phyloP scores from a whole-genome alignment of 2,329 filamentous ascomycete species.

The Colletotrichum sp. region DNA sequence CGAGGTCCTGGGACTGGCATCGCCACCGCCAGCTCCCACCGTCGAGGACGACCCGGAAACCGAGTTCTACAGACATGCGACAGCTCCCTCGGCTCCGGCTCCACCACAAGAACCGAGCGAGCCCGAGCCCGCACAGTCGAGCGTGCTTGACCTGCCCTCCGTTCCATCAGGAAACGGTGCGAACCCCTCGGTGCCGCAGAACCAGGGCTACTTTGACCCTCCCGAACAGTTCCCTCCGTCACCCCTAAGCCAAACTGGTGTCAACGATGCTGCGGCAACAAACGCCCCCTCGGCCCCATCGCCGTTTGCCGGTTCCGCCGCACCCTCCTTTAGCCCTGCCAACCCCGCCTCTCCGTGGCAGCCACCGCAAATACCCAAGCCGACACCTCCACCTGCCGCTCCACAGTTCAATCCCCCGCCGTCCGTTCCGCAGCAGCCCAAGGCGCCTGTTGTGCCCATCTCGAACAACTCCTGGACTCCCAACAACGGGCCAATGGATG shows the following conservation, averaged over 20 bases:
- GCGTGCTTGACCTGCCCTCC: constrained; percentile 17
- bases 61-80: constrained; percentile 23
- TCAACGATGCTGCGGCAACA: constrained; percentile 25
- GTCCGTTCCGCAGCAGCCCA: constrained; percentile 9
- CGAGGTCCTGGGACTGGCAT: constrained; percentile 61
- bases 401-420: constrained; percentile 24
- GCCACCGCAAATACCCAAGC: constrained; percentile 3
- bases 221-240: constrained; percentile 37
- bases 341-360: constrained; percentile 6
- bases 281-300: constrained; percentile 1
- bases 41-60: constrained; percentile 59
- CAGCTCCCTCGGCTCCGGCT: constrained; percentile 29
- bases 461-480: constrained; percentile 22
- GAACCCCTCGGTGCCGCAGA: constrained; percentile 20
- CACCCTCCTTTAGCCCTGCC: constrained; percentile 9
- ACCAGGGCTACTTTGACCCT: constrained; percentile 37
- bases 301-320: constrained; percentile 6
- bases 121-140: constrained; percentile 3
- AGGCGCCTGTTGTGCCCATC: neutral
- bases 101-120: constrained; percentile 26
- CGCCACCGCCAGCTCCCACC: constrained; percentile 41
- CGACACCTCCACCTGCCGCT: constrained; percentile 21
- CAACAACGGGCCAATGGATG: constrained; percentile 12
- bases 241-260: constrained; percentile 34
- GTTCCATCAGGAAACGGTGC: neutral